Conservation (phyloP, 495 filamentous ascomycete genomes). For the Chaetomium cochliodes region DNA sequence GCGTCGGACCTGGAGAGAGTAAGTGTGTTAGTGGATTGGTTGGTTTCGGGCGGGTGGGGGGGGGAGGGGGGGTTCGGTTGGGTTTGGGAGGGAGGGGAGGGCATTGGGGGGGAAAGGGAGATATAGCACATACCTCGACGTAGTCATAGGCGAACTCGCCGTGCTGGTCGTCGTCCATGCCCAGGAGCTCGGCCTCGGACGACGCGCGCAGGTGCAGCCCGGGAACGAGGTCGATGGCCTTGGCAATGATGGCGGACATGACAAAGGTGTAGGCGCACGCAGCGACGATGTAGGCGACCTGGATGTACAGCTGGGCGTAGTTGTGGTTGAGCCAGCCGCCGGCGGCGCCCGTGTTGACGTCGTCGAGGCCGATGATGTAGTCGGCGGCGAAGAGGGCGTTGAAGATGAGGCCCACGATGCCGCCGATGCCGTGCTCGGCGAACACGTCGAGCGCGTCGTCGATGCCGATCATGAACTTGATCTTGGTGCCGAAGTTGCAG, state of each 20-base stretch:
- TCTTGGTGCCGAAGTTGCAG: slow-evolving; percentile 93
- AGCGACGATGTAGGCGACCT: slow-evolving; percentile 86
- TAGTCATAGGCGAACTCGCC: slow-evolving; percentile 99
- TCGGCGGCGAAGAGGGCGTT: slow-evolving; percentile 86
- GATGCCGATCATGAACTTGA: slow-evolving; percentile 94
- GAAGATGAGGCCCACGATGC: slow-evolving; percentile 88
- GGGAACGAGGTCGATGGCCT: slow-evolving; percentile 79
- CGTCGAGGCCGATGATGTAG: slow-evolving; percentile 91
- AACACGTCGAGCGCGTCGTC: slow-evolving; percentile 98
- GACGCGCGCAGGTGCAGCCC: slow-evolving; percentile 89
- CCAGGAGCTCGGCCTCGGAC: slow-evolving; percentile 94
- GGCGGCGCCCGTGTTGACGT: slow-evolving; percentile 73
- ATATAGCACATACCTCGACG: slow-evolving; percentile 61
- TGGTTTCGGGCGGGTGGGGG: no score
- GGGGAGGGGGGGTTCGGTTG: no score
- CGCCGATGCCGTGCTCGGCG: slow-evolving; percentile 94
- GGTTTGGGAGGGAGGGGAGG: no score
- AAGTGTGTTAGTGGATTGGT: slow-evolving; percentile 1
- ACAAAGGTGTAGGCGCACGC: slow-evolving; percentile 74
- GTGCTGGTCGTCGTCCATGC: slow-evolving; percentile 98
- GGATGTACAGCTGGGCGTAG: slow-evolving; percentile 86
- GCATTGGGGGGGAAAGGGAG: background rate
- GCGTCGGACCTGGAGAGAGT: slow-evolving; percentile 62
- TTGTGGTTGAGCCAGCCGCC: slow-evolving; percentile 89
- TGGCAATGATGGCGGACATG: slow-evolving; percentile 80